These are phyloP conservation scores for Aspergillus texensis DNA, from an alignment of 2,329 filamentous ascomycete species.

Conservation along the genomic window DNA sequence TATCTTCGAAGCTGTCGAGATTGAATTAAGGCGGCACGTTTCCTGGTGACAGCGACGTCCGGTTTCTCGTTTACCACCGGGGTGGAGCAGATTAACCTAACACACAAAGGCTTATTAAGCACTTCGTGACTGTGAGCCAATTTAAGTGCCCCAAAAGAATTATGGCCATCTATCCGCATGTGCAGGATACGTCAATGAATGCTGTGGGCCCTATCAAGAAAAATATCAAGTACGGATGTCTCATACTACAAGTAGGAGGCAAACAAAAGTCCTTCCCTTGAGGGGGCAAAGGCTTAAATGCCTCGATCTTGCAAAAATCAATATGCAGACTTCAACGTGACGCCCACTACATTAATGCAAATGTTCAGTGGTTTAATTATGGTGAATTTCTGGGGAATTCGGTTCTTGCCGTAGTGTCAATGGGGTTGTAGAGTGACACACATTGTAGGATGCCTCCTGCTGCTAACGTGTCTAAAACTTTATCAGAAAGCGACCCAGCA, in stretches of 20 bases:
- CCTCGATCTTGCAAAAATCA: not conserved
- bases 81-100: not conserved
- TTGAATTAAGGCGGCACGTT: not conserved
- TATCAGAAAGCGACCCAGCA: not conserved
- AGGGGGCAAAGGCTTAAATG: not conserved
- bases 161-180: not conserved
- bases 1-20: not conserved
- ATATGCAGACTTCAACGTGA: not conserved
- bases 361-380: not conserved
- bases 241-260: no score
- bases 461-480: no score
- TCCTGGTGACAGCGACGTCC: not conserved
- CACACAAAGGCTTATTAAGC: not conserved
- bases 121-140: not conserved
- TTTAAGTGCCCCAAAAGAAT: not conserved
- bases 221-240: not conserved
- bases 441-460: no score
- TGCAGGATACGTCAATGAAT: not conserved
- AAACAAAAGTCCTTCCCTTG: no score
- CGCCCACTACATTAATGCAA: no score
- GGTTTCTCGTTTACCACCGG: not conserved
- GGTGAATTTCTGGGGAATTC: not conserved
- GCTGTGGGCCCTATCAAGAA: not conserved
- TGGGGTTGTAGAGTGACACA: not conserved
- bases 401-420: not conserved